Conservation (phyloP, 202 grass and related monocot species). For the Elaeis oleifera region DNA sequence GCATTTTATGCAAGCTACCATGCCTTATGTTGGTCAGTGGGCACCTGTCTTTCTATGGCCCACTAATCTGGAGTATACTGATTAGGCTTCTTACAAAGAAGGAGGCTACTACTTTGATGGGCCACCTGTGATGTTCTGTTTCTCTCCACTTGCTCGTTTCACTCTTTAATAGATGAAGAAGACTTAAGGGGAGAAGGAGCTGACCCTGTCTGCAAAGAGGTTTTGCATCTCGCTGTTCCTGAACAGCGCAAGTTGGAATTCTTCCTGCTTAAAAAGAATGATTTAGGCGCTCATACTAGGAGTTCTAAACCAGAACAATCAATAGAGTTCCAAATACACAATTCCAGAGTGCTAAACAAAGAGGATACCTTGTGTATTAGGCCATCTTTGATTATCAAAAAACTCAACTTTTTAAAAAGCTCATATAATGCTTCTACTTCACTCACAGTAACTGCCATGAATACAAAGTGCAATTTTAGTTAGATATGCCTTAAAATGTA, state of each 20-base stretch:
- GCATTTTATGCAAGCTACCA: too few relatives aligned
- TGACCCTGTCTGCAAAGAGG: conserved; percentile 53
- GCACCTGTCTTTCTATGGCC: too few relatives aligned
- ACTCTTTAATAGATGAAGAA: too few relatives aligned
- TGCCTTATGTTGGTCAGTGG: too few relatives aligned
- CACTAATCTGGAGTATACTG: too few relatives aligned
- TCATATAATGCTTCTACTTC: conserved; percentile 62
- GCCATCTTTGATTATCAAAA: conserved; percentile 63
- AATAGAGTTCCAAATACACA: neutral
- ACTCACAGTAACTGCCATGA: conserved; percentile 47
- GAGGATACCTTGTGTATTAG: conserved; percentile 74
- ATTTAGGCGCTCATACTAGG: neutral
- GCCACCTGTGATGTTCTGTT: too few relatives aligned
- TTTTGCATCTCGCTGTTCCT: conserved; percentile 47
- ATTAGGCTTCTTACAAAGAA: too few relatives aligned
- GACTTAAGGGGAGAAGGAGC: neutral
- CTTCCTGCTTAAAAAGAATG: conserved; percentile 33
- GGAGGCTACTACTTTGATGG: too few relatives aligned
- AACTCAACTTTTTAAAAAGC: conserved; percentile 73
- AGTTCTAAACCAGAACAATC: neutral
- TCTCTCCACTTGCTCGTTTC: too few relatives aligned
- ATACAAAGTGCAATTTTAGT: conserved; percentile 1
- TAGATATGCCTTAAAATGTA: neutral
- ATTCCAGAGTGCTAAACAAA: neutral
- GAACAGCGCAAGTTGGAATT: conserved; percentile 64